Evolutionary conservation across 257 asterid species (phyloP).

Genomic region (Nicotiana undulata): DNA sequence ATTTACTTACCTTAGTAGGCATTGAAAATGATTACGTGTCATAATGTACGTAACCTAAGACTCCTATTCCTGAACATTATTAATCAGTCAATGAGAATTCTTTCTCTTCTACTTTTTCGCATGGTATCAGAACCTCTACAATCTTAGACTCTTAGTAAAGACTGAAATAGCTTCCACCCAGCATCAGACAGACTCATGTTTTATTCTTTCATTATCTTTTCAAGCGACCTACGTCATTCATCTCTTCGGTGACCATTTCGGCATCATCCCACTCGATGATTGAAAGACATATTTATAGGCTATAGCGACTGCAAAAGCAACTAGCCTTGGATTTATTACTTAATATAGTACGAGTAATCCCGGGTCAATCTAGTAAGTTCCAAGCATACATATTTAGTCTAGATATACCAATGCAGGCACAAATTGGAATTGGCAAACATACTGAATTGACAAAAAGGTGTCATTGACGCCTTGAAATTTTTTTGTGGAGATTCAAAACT

Average conservation of each 20-base stretch:
- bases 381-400: not conserved
- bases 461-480: not conserved
- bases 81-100: not conserved
- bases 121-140: not conserved
- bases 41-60: not conserved
- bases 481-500: not conserved
- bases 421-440: not conserved
- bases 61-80: not conserved
- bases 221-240: not conserved
- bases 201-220: not conserved
- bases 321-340: not conserved
- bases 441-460: not conserved
- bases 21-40: not conserved
- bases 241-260: not conserved
- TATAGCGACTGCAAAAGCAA: not conserved
- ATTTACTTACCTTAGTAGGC: not conserved
- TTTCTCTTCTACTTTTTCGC: not conserved
- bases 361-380: not conserved
- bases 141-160: not conserved
- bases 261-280: not conserved
- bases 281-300: not conserved
- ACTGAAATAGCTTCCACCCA: not conserved
- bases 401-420: not conserved
- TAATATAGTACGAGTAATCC: not conserved
- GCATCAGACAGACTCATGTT: not conserved